Base-by-base conservation (phyloP, 495 filamentous ascomycete species). In the Penicillium angulare region DNA sequence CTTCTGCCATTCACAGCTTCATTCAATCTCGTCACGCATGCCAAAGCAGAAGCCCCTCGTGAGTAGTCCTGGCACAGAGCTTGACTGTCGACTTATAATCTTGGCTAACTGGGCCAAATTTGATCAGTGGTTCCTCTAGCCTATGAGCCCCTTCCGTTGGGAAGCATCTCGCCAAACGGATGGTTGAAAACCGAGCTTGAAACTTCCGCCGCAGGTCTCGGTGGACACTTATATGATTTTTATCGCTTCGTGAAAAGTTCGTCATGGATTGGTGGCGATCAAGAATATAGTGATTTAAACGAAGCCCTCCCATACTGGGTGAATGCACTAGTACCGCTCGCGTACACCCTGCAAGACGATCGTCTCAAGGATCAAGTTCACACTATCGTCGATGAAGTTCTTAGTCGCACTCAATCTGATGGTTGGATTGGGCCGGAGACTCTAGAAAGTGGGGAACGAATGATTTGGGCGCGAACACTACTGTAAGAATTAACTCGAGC, bases 281-380 rank as follows among this genome's bases (percentile, higher is more conserved):
- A 67, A 5, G 81, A 86, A 57, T 87, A 87, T 47, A 82, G 78
- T 35, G 60, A 60, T 6, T 67, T 86, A 3, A 73, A 84, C 48
- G 83, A 87, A 64, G 76, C 74, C 0, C 71, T 78, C 3, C 82
- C 83, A 1, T 86, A 87, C 58, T 87, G 83, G 84, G 77, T 84
- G 49, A 86, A 86, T 54, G 78, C 78, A 18, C 65, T 86, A 4
- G 84, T 87, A 3, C 81, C 84, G 10, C 70, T 86, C n/a, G 81
- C 84, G 12, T 86, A 79, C 56, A 65, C 66, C 0, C 60, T 83
- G 10, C 68, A 82, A 41, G 77, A 86, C 55, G 49, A 63, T 1
- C 57, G 79, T 13, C 61, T 86, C n/a, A 82, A 83, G 55, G 54
- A 29, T 1, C 82, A 87, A 49, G 75, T 82, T 5, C 67, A 75